Evolutionary conservation across 2,329 filamentous ascomycete genomes (phyloP).

Genomic region (Blumeria graminis): DNA sequence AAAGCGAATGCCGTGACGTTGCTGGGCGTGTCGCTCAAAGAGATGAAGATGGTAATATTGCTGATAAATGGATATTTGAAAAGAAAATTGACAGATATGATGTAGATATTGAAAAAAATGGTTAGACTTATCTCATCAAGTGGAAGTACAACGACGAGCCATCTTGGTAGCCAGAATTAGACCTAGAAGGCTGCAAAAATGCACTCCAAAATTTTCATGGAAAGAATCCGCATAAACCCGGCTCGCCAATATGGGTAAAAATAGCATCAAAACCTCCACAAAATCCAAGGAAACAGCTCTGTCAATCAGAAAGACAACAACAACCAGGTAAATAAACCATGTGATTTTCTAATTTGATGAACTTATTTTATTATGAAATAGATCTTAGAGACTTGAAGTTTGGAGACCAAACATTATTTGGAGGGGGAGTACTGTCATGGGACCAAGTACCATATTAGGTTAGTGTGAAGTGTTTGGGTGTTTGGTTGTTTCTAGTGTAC

Average conservation of each 20-base stretch:
- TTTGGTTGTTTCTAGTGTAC: neutral
- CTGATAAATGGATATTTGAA: conserved; percentile 1
- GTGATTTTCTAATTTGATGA: too few species aligned
- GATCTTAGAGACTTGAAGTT: neutral
- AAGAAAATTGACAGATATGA: conserved; percentile 29
- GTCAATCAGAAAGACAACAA: neutral
- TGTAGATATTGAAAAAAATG: conserved; percentile 20
- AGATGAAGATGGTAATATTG: conserved; percentile 1
- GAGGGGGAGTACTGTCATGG: neutral
- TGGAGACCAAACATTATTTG: neutral
- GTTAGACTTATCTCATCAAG: neutral
- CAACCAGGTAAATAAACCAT: neutral
- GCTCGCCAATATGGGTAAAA: neutral
- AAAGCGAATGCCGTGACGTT: neutral
- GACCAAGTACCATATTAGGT: neutral
- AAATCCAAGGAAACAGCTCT: neutral
- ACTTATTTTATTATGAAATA: too few species aligned
- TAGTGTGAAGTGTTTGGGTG: neutral
- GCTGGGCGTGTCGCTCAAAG: neutral
- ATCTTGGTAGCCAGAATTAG: neutral
- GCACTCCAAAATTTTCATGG: neutral
- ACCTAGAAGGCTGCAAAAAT: neutral
- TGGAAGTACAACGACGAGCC: neutral
- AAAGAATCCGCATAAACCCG: neutral
- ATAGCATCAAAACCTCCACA: neutral